Base-by-base conservation (phyloP, 495 filamentous ascomycete genomes). In the Coniosporium apollinis region DNA sequence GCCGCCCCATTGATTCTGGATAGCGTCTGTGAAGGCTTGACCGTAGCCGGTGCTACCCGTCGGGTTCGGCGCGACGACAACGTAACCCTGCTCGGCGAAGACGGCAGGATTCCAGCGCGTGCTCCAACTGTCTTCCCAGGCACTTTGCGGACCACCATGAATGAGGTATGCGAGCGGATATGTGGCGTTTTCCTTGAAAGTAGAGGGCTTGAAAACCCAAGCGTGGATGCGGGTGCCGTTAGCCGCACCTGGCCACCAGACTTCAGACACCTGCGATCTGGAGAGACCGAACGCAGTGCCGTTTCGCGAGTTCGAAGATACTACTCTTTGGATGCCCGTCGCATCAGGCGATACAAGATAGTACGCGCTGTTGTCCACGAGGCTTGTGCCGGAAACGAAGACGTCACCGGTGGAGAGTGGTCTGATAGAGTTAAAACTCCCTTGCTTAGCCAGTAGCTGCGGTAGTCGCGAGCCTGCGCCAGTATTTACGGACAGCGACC, bases 271-370 rank as follows among this genome's bases (percentile, higher is more conserved):
- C 57, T 49, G 62, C 28, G 44, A 56, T 47, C 19, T 57, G 39
- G 28, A 37, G 41, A 64, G 39, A 40, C 80, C 79, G 33, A 91
- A 79, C 28, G 71, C 58, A 29, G 65, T 60, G 17, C 84, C 82
- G n/a, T 67, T 62, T 29, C 70, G 72, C 7, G 74, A 69, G 43
- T 64, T 70, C 0, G 82, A 87, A 2, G 51, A 56, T 9, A 56
- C 37, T 13, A 48, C 35, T 22, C 21, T 25, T 25, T 47, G n/a
- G 11, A 15, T 3, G 30, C n/a, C 19, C 10, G 33, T 24, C 10
- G 29, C 30, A 9, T 49, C 25, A 11, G 51, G 30, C n/a, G n/a
- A n/a, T n/a, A n/a, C n/a, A 7, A 47, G 5, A 34, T 42, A 42
- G 34, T 57, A 61, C 19, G 36, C 28, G 21, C 49, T 52, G 41